A percentile compares a stretch with the other conserved stretches of the same genome.
These are phyloP conservation scores for Sugiyamaella xylanicola DNA, from an alignment of 1,139 yeast genomes.

Conservation along the genomic window DNA sequence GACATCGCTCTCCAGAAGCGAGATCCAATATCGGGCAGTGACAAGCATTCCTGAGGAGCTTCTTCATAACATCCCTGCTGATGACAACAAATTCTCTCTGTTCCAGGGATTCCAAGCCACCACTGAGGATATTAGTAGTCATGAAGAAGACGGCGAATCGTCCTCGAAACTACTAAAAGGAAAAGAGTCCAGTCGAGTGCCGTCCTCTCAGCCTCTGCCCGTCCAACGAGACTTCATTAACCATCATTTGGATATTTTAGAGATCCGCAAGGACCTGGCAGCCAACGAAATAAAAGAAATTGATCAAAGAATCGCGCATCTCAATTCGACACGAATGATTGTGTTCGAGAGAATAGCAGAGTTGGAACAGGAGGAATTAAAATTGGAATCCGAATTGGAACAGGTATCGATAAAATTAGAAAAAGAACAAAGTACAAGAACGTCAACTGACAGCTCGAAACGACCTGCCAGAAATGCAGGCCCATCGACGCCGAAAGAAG, in stretches of 20 bases:
- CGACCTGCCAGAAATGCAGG: not conserved
- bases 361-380: conserved; percentile 60
- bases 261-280: conserved; percentile 64
- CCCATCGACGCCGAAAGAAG: not conserved
- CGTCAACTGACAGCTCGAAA: not conserved
- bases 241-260: conserved; percentile 55
- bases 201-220: conserved; percentile 1
- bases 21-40: conserved; percentile 41
- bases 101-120: conserved; percentile 70
- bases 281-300: conserved; percentile 64
- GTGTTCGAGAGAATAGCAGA: conserved; percentile 60
- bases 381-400: conserved; percentile 51
- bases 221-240: conserved; percentile 38
- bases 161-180: conserved; percentile 12
- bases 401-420: conserved; percentile 41
- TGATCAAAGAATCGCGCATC: conserved; percentile 55
- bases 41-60: conserved; percentile 59
- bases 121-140: conserved; percentile 40
- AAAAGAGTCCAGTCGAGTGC: not conserved
- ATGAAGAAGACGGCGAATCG: not conserved
- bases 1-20: conserved; percentile 35
- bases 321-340: conserved; percentile 52
- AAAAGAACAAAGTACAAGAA: conserved; percentile 9
- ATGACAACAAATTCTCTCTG: conserved; percentile 48
- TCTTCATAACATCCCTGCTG: conserved; percentile 52